phyloP scores from a whole-genome alignment of 257 asterid genomes.

The Apocynum venetum region DNA sequence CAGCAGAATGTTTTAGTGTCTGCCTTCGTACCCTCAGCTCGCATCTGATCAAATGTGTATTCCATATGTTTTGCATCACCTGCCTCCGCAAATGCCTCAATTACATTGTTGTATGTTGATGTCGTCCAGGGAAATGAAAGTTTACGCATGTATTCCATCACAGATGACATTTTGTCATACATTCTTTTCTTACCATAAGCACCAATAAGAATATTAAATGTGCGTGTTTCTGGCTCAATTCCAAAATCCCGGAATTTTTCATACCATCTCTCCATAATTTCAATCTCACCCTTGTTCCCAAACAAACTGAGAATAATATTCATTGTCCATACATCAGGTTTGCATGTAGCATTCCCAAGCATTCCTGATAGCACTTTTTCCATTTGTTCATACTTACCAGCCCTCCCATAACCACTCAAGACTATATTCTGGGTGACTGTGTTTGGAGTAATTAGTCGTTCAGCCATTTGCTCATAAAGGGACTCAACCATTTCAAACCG shows the following conservation, averaged over 20 bases:
- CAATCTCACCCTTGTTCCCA: conserved; percentile 76
- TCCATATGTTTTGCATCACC: conserved; percentile 87
- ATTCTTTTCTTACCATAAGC: conserved; percentile 85
- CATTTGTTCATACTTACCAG: conserved; percentile 79
- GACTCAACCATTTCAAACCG: conserved; percentile 71
- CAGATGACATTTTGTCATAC: conserved; percentile 93
- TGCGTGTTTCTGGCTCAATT: conserved; percentile 78
- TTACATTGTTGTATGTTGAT: conserved; percentile 87
- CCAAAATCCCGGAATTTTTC: conserved; percentile 78
- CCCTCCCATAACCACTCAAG: conserved; percentile 81
- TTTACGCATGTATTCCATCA: conserved; percentile 94
- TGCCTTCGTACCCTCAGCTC: conserved; percentile 68
- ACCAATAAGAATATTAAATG: conserved; percentile 79
- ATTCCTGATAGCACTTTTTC: conserved; percentile 66
- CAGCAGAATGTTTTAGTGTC: conserved; percentile 90
- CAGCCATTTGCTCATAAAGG: conserved; percentile 63
- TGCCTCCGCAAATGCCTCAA: conserved; percentile 81
- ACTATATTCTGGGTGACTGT: conserved; percentile 87
- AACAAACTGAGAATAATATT: conserved; percentile 71
- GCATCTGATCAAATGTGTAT: conserved; percentile 78
- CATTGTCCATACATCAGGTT: conserved; percentile 92
- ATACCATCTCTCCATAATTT: conserved; percentile 93
- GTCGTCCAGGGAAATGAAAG: conserved; percentile 92
- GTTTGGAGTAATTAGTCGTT: conserved; percentile 61
- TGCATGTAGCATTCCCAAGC: conserved; percentile 53